Evolutionary conservation across 75 land plant species (phyloP).

Genomic region (Azolla pinnata): DNA sequence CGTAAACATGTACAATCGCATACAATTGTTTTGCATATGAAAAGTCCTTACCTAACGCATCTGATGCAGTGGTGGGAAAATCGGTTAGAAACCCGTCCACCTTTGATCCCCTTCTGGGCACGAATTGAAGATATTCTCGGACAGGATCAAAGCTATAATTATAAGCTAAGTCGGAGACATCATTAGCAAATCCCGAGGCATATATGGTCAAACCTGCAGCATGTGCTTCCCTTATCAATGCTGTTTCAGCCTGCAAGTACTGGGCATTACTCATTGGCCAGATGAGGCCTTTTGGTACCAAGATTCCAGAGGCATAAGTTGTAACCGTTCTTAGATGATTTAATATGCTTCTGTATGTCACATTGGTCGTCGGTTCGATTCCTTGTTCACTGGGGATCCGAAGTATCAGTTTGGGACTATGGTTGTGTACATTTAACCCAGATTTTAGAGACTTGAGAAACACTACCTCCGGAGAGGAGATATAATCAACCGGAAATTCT

Average conservation of each 20-base stretch:
- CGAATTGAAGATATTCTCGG: constrained; percentile 18
- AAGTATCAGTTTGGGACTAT: constrained; percentile 15
- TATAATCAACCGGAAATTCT: constrained; percentile 5
- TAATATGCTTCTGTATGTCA: constrained; percentile 20
- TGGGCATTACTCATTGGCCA: constrained; percentile 9
- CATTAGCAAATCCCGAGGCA: constrained; percentile 30
- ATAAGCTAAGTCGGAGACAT: constrained; percentile 12
- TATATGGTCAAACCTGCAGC: constrained; percentile 19
- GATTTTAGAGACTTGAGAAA: constrained; percentile 19
- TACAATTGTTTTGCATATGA: neutral
- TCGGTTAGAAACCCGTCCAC: constrained; percentile 39
- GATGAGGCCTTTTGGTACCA: constrained; percentile 27
- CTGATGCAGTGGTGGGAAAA: constrained; percentile 36
- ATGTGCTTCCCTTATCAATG: constrained; percentile 31
- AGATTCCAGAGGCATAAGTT: constrained; percentile 25
- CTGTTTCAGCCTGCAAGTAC: constrained; percentile 12
- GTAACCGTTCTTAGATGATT: constrained; percentile 18
- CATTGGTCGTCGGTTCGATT: constrained; percentile 30
- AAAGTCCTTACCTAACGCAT: constrained; percentile 23
- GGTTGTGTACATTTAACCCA: constrained; percentile 13
- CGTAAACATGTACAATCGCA: neutral
- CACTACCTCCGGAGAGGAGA: constrained; percentile 37
- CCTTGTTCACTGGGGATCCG: constrained; percentile 1
- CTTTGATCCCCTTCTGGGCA: constrained; percentile 11
- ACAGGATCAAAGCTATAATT: constrained; percentile 46